Evolutionary conservation across 2,329 filamentous ascomycete species (phyloP).

Genomic region (Tolypocladium capitatum): DNA sequence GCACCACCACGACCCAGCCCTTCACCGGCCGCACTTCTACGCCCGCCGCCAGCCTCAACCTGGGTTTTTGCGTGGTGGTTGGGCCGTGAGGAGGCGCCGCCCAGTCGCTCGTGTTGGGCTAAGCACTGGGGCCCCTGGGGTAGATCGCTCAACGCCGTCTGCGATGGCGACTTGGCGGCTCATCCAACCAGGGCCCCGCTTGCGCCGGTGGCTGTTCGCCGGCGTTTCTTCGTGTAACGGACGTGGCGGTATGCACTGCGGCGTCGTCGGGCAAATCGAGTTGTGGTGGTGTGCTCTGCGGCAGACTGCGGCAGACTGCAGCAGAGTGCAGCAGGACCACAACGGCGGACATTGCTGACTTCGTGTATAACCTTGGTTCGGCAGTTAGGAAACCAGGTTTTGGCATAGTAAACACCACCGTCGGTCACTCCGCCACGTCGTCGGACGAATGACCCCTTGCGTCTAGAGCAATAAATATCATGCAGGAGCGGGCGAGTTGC

Average conservation of each 20-base stretch:
- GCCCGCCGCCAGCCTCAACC: not conserved
- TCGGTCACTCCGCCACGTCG: too few species aligned
- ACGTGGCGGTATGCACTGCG: not conserved
- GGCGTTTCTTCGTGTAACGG: not conserved
- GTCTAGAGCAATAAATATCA: too few species aligned
- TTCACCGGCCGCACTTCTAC: not conserved
- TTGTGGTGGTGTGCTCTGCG: not conserved
- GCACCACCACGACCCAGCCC: not conserved
- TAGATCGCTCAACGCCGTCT: too few species aligned
- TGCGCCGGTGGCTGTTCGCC: not conserved
- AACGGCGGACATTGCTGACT: too few species aligned
- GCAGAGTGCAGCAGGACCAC: too few species aligned
- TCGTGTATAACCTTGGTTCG: too few species aligned
- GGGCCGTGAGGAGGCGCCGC: not conserved
- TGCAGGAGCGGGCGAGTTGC: too few species aligned
- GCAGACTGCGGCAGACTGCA: not conserved
- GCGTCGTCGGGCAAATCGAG: not conserved
- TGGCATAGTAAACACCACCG: too few species aligned
- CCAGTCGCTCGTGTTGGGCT: not conserved
- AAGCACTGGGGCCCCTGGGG: not conserved
- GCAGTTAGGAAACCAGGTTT: too few species aligned
- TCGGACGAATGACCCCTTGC: too few species aligned
- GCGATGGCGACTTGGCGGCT: not conserved
- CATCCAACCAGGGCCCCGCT: not conserved
- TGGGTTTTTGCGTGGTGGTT: not conserved